Conservation (phyloP, 768 basidiomycete genomes). For the Agaricus subrufescens region DNA sequence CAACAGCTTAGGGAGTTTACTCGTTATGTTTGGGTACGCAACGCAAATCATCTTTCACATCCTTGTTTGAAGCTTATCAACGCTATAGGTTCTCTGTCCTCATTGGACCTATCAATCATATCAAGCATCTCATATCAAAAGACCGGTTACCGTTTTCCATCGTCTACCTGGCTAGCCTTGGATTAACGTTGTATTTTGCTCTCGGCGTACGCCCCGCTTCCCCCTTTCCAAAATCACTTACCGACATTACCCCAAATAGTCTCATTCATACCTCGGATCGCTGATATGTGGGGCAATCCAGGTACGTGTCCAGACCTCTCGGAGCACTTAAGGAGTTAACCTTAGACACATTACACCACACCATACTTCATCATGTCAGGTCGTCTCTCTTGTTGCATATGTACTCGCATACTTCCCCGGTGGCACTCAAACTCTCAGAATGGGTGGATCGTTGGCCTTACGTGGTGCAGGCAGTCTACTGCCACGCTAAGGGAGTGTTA, state of each 20-base stretch:
- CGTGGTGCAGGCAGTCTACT: slow-evolving; percentile 81
- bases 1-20: slow-evolving; percentile 73
- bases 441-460: slow-evolving; percentile 76
- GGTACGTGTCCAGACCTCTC: slow-evolving; percentile 28
- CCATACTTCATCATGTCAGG: slow-evolving; percentile 28
- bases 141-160: slow-evolving; percentile 82
- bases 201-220: slow-evolving; percentile 59
- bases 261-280: slow-evolving; percentile 82
- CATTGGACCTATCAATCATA: slow-evolving; percentile 86
- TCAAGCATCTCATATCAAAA: slow-evolving; percentile 80
- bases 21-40: slow-evolving; percentile 93
- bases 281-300: slow-evolving; percentile 80
- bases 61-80: not conserved
- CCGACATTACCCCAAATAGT: slow-evolving; percentile 34
- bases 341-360: not conserved
- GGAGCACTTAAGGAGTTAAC: no score
- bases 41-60: not conserved
- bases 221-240: not conserved
- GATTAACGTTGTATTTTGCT: slow-evolving; percentile 87
- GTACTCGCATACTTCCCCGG: slow-evolving; percentile 96
- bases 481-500: slow-evolving; percentile 47
- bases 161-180: slow-evolving; percentile 81
- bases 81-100: slow-evolving; percentile 69
- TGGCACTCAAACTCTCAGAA: slow-evolving; percentile 72
- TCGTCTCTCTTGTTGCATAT: slow-evolving; percentile 83